Base-by-base conservation (phyloP, 805 yeast genomes). In the Kluyveromyces wickerhamii region DNA sequence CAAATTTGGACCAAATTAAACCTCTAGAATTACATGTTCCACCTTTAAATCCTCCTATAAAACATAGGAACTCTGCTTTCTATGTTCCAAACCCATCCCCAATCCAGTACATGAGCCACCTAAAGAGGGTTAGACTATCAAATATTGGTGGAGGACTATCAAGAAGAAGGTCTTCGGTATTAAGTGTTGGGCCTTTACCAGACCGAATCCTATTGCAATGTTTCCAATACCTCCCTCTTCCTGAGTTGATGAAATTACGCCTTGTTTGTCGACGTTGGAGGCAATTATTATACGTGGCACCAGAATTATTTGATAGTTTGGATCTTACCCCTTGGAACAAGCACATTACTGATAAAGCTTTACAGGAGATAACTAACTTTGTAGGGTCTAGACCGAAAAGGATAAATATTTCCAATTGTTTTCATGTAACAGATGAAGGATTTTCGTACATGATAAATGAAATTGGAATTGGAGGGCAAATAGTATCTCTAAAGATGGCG, bases 341-440 rank as follows among this genome's bases (percentile, higher is more conserved):
- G 3, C 56, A 67, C 4, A 63, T 82, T 14, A 68, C 72, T 45
- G 88, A 82, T 54, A 49, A 63, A 6, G 71, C 74, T 1, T 58
- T 81, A 34, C 65, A 67, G 9, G 62, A 69, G 28, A 77, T 82
- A 37, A 74, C 81, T 0, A 73, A 77, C 44, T 77, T 82, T 54
- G 87, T 76, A 11, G 86, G 86, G 2, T 65, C 81, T 3, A 62
- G 87, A 36, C 88, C 87, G 0, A 61, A 62, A 40, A 39, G 52
- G 11, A 73, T 82, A 29, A 71, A 80, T 47, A 67, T 82, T 12
- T 75, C 86, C 15, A 77, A 77, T 51, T 82, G 92, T 51, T 81
- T 76, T 60, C 88, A 82, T 52, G 65, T 82, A 6, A 79, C 88
- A 0, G 88, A 81, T 52, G 78, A 70, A 41, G 86, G 88, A 0